Percentiles rank a stretch among this genome's conserved stretches.
Evolutionary conservation across 495 filamentous ascomycete species (phyloP).

Genomic region (Penicillium arizonense): DNA sequence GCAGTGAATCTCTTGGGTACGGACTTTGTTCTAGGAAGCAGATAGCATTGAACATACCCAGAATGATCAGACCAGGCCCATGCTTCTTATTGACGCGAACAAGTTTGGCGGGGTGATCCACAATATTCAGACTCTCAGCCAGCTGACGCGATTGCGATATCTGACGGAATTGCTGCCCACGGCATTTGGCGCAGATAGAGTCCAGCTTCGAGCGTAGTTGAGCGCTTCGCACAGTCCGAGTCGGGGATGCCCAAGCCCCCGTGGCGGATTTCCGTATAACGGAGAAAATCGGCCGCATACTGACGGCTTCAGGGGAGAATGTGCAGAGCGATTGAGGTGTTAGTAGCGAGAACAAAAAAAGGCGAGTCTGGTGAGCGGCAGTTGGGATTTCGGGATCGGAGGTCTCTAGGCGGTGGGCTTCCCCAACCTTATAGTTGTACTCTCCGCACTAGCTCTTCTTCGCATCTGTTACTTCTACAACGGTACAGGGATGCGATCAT

Average conservation of each 20-base stretch:
- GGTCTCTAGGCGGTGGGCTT: conserved; percentile 9
- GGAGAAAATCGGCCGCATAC: conserved; percentile 36
- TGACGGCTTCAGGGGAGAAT: neutral
- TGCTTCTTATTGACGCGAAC: conserved; percentile 72
- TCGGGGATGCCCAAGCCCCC: conserved; percentile 19
- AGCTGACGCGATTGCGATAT: conserved; percentile 22
- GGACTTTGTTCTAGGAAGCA: neutral
- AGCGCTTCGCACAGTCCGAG: conserved; percentile 16
- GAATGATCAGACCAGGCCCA: conserved; percentile 76
- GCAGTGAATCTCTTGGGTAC: neutral
- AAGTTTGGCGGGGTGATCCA: conserved; percentile 79
- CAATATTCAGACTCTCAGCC: conserved; percentile 55
- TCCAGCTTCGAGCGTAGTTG: conserved; percentile 25
- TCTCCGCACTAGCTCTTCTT: conserved; percentile 1
- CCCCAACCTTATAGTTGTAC: conserved; percentile 11
- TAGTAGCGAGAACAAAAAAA: neutral
- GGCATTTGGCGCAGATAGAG: conserved; percentile 39
- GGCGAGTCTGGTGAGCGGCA: conserved; percentile 1
- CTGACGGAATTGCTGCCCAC: conserved; percentile 35
- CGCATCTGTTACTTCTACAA: neutral
- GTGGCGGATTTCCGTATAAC: conserved; percentile 25
- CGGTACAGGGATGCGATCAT: conserved; percentile 14
- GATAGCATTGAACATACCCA: conserved; percentile 50
- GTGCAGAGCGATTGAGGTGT: neutral
- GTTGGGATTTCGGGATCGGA: conserved; percentile 13